These are phyloP conservation scores for Calonectria crousiana DNA, from an alignment of 2,329 filamentous ascomycete genomes.

Conservation along the genomic window DNA sequence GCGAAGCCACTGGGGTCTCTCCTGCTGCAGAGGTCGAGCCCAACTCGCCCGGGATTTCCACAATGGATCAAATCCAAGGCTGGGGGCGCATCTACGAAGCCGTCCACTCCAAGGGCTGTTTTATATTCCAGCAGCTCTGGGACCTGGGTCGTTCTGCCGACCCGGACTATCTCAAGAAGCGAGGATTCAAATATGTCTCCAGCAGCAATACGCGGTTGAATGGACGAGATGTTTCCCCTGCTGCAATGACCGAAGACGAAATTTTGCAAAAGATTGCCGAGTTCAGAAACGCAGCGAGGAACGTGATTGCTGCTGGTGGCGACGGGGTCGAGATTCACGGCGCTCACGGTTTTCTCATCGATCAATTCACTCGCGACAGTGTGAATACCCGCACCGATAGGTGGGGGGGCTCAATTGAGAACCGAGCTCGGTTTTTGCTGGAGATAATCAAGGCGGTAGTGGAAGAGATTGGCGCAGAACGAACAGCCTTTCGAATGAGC, in stretches of 20 bases:
- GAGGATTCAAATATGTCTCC: conserved; percentile 45
- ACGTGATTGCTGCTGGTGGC: conserved; percentile 73
- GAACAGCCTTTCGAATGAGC: conserved; percentile 65
- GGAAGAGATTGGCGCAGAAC: conserved; percentile 60
- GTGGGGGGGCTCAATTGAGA: conserved; percentile 67
- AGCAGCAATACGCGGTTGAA: conserved; percentile 40
- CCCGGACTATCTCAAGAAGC: conserved; percentile 30
- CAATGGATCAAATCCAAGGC: conserved; percentile 63
- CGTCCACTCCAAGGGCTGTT: conserved; percentile 73
- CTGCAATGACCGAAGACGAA: conserved; percentile 69
- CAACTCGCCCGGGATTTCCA: conserved; percentile 71
- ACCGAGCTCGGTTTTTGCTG: conserved; percentile 62
- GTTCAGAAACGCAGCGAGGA: conserved; percentile 65
- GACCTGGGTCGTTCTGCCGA: conserved; percentile 65
- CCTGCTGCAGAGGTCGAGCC: conserved; percentile 37
- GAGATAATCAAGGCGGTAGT: conserved; percentile 60
- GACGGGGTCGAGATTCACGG: conserved; percentile 76
- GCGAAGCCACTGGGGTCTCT: conserved; percentile 60
- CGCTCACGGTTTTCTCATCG: conserved; percentile 72
- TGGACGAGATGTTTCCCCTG: conserved; percentile 32
- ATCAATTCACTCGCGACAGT: conserved; percentile 70
- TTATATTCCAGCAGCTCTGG: conserved; percentile 76
- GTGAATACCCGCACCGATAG: conserved; percentile 65
- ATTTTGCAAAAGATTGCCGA: conserved; percentile 73
- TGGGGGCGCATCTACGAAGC: conserved; percentile 73